phyloP scores from a whole-genome alignment of 2,329 filamentous ascomycete species.

The Didymellaceae sp. region DNA sequence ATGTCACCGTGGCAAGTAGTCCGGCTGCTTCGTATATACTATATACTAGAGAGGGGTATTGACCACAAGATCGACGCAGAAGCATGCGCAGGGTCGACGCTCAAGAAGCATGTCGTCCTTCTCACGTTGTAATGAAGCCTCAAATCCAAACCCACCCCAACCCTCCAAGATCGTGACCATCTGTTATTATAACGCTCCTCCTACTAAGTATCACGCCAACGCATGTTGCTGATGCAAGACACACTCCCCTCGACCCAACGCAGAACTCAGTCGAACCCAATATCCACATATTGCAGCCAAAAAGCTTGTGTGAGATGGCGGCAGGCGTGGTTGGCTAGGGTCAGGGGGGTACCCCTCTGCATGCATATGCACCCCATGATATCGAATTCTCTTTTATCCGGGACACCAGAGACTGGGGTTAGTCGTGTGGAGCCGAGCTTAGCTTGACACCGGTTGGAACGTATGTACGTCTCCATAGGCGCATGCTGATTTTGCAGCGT shows the following conservation, averaged over 20 bases:
- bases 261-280: constrained; percentile 12
- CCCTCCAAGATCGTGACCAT: too few relatives aligned
- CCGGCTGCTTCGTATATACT: too few relatives aligned
- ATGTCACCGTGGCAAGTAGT: too few relatives aligned
- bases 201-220: background rate
- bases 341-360: constrained; percentile 4
- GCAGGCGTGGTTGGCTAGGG: background rate
- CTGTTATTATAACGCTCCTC: background rate
- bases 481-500: background rate
- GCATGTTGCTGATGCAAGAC: background rate
- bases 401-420: constrained; percentile 9
- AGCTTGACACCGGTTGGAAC: background rate
- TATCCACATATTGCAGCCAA: constrained; percentile 7
- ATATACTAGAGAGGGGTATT: too few relatives aligned
- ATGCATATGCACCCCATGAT: constrained; percentile 18
- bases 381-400: constrained; percentile 15
- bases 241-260: constrained; percentile 7
- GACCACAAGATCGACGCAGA: too few relatives aligned
- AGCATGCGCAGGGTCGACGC: too few relatives aligned
- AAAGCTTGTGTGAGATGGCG: constrained; percentile 5
- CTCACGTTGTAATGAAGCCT: too few relatives aligned
- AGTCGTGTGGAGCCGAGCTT: constrained; percentile 1
- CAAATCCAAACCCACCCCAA: background rate
- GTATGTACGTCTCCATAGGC: background rate
- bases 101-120: too few relatives aligned